Conservation (phyloP, 345 rosid genomes). For the Eutrema heterophyllum region DNA sequence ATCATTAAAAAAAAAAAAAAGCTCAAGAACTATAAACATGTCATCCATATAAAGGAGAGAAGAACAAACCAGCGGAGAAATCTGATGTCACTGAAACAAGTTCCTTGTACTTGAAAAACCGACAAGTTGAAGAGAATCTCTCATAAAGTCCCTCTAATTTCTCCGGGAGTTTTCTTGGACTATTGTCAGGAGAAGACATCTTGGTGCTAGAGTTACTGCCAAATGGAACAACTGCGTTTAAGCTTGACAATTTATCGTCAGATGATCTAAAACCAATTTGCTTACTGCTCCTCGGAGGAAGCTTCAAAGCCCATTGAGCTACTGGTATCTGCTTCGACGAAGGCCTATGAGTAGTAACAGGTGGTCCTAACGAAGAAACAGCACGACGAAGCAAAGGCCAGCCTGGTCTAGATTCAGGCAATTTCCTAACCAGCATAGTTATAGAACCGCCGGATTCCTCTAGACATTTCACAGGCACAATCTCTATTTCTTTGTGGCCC, state of each 20-base stretch:
- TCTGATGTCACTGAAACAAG: conserved; percentile 63
- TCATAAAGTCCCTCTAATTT: conserved; percentile 61
- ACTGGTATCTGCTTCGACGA: conserved; percentile 52
- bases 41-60: neutral
- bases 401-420: conserved; percentile 66
- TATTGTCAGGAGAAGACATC: conserved; percentile 30
- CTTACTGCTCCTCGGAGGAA: conserved; percentile 49
- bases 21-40: conserved; percentile 7
- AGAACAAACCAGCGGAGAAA: conserved; percentile 61
- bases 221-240: conserved; percentile 47
- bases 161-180: conserved; percentile 39
- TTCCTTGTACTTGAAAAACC: conserved; percentile 73
- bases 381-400: conserved; percentile 80
- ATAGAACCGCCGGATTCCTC: conserved; percentile 40
- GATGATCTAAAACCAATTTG: conserved; percentile 21
- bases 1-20: neutral
- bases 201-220: conserved; percentile 27
- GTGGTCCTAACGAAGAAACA: conserved; percentile 25
- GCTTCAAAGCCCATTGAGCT: conserved; percentile 60
- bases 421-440: conserved; percentile 38
- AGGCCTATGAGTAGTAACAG: conserved; percentile 31
- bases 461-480: conserved; percentile 43
- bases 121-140: conserved; percentile 68
- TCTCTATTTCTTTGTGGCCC: conserved; percentile 44
- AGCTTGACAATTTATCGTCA: conserved; percentile 23